These are phyloP conservation scores for Pseudocohnilembus persalinus DNA, from an alignment of 169 alveolate genomes.

Conservation along the genomic window DNA sequence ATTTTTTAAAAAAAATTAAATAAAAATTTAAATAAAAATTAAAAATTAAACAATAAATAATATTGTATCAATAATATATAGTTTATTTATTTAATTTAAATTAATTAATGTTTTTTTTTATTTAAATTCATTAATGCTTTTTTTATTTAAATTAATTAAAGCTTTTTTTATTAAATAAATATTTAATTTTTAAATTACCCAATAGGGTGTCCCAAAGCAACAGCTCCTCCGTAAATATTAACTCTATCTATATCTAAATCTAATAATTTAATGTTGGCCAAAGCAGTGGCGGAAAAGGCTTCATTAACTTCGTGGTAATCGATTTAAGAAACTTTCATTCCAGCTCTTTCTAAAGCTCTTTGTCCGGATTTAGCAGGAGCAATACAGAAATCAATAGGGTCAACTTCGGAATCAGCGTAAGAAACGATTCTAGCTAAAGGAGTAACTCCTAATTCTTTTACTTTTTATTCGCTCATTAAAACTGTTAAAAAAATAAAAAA, in stretches of 20 bases:
- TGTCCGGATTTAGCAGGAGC: conserved; percentile 88
- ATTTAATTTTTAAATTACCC: conserved; percentile 36
- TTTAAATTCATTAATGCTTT: too few relatives aligned
- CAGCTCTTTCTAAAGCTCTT: conserved; percentile 69
- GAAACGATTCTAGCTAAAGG: conserved; percentile 87
- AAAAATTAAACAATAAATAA: too few relatives aligned
- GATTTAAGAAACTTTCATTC: conserved; percentile 37
- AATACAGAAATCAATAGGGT: conserved; percentile 85
- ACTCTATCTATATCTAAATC: conserved; percentile 78
- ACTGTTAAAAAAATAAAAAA: conserved; percentile 31
- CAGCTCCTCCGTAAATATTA: conserved; percentile 94
- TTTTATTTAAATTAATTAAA: too few relatives aligned
- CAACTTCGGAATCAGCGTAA: conserved; percentile 89
- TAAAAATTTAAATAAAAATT: neutral
- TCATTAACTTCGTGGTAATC: conserved; percentile 90
- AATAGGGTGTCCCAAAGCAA: conserved; percentile 92
- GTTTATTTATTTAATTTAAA: too few relatives aligned
- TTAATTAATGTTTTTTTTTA: too few relatives aligned
- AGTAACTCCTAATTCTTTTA: conserved; percentile 75
- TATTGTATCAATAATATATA: too few relatives aligned
- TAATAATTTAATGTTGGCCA: conserved; percentile 78
- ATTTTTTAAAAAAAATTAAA: neutral
- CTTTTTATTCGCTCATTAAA: conserved; percentile 78
- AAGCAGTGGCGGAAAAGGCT: conserved; percentile 87
- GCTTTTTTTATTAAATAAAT: neutral